Evolutionary conservation across 768 basidiomycete genomes (phyloP), one percentile per base, ranked within the genome.

Genomic region (Serendipita indica): DNA sequence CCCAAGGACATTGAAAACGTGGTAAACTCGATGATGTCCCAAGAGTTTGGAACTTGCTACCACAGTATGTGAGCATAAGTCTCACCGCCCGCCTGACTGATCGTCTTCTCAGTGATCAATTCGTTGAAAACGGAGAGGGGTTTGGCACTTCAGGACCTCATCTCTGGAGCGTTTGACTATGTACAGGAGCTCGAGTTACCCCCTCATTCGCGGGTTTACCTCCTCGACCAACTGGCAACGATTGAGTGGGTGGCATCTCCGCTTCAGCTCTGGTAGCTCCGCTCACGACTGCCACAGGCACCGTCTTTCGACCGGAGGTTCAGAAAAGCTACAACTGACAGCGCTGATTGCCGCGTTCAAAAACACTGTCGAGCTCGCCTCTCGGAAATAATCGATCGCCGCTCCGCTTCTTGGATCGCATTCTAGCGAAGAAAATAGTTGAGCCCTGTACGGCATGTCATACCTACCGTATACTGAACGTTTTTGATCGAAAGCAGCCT

Each of bases 311-410:
- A 83, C 92, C 0, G 96, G 96, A 0, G 92, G 86, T 1, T 93
- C 74, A 63, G 96, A 99, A 70, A 97, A 91, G 67, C 82, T 99
- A 57, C 96, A 98, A 67, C 68, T 98, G 57, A 90, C 90, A 4
- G 91, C 91, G 0, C 70, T 99, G 61, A 73, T 98, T 3, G 92
- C 87, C 2, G 86, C 86, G 3, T 94, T 97, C 75, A 99, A 99
- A 70, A 85, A 88, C 62, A 81, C 89, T 0, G 87, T 96, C 4
- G 89, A 94, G 25, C 49, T 54, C n/a, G 49, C 49, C n/a, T 54
- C 49, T n/a, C 20, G 22, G n/a, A 16, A 54, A 27, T 54, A 28
- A 54, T n/a, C 22, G 41, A n/a, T 25, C 41, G 27, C 37, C 37
- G 18, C 13, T 39, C 37, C 18, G 13, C n/a, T n/a, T n/a, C n/a